A percentile compares a stretch with the other conserved stretches of the same genome.
These are phyloP conservation scores for Casuarina glauca DNA, from an alignment of 306 rosid genomes.

Conservation along the genomic window DNA sequence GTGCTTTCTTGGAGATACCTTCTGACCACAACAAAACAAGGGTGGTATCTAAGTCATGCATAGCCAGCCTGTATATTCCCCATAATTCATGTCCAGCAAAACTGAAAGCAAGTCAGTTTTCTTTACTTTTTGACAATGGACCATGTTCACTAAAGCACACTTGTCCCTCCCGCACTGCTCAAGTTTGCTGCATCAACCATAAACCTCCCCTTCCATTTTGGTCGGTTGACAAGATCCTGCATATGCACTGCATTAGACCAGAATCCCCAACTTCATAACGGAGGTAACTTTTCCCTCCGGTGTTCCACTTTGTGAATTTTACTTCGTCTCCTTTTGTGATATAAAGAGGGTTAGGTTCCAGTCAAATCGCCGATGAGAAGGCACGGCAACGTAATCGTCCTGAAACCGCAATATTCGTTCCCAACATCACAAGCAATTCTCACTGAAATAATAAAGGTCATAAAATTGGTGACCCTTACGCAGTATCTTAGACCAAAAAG, in stretches of 20 bases:
- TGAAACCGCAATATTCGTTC: slow-evolving; percentile 9
- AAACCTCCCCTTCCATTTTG: not conserved
- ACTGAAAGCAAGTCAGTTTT: slow-evolving; percentile 19
- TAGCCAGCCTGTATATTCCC: slow-evolving; percentile 37
- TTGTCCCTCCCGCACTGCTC: slow-evolving; percentile 3
- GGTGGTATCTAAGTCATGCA: slow-evolving; percentile 20
- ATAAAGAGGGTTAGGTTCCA: slow-evolving; percentile 2
- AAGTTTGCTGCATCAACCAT: slow-evolving; percentile 19
- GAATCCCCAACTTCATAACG: not conserved
- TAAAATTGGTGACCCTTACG: not conserved
- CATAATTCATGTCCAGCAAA: slow-evolving; percentile 1
- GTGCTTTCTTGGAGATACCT: slow-evolving; percentile 20
- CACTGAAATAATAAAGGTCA: not conserved
- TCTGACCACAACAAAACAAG: slow-evolving; percentile 23
- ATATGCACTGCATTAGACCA: not conserved
- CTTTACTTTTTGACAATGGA: slow-evolving; percentile 22
- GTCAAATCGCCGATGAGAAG: slow-evolving; percentile 9
- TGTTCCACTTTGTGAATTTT: not conserved
- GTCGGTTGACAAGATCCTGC: not conserved
- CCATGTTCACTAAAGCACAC: slow-evolving; percentile 19
- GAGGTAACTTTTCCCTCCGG: not conserved
- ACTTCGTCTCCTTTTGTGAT: not conserved
- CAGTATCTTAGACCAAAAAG: too few relatives aligned
- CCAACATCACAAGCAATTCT: slow-evolving; percentile 6
- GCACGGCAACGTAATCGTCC: slow-evolving; percentile 10